Evolutionary conservation across 2,329 filamentous ascomycete genomes (phyloP).

Genomic region (Apiospora saccharicola): DNA sequence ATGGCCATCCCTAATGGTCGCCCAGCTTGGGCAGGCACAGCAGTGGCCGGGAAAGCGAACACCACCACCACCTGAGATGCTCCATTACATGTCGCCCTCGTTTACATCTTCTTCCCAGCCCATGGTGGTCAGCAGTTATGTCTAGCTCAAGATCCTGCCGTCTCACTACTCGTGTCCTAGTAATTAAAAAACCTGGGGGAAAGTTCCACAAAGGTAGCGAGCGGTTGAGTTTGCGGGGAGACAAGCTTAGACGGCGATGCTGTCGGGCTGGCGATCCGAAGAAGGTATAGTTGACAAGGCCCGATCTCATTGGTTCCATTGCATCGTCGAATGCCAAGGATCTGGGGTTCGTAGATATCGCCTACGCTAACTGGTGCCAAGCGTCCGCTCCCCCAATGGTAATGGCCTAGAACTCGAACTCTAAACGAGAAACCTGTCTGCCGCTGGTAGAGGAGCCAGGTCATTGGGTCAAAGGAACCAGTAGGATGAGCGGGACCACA

Average conservation of each 20-base stretch:
- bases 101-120: background rate
- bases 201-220: constrained; percentile 1
- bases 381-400: constrained; percentile 4
- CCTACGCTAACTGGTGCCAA: constrained; percentile 2
- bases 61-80: background rate
- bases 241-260: background rate
- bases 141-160: background rate
- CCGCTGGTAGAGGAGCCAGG: background rate
- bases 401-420: constrained; percentile 13
- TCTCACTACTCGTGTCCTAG: background rate
- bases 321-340: constrained; percentile 1
- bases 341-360: background rate
- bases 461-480: background rate
- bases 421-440: background rate
- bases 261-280: background rate
- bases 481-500: background rate
- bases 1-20: background rate
- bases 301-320: background rate
- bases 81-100: background rate
- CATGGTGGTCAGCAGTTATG: constrained; percentile 6
- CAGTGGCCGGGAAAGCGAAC: background rate
- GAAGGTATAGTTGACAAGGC: constrained; percentile 10
- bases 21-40: background rate
- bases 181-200: background rate
- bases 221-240: constrained; percentile 2